Evolutionary conservation across 75 land plant genomes (phyloP).

Genomic region (Cupressus sempervirens): DNA sequence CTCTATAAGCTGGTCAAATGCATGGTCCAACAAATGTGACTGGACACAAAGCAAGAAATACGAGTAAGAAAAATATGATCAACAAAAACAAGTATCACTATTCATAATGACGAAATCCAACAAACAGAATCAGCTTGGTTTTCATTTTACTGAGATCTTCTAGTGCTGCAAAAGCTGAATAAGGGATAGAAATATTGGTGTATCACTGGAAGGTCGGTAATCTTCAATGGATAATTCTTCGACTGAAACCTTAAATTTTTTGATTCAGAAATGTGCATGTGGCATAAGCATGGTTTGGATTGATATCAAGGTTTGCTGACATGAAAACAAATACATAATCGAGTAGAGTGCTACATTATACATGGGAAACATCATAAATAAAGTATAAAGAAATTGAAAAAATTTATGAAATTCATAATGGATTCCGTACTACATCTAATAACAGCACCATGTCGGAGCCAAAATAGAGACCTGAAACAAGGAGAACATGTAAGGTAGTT

Average conservation of each 20-base stretch:
- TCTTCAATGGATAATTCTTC: neutral
- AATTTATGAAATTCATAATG: neutral
- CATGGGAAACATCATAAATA: neutral
- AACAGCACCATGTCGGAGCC: neutral
- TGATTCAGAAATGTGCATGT: neutral
- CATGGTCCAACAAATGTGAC: constrained; percentile 66
- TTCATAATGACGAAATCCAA: neutral
- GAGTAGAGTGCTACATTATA: neutral
- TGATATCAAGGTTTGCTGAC: neutral
- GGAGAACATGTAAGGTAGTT: too few species aligned
- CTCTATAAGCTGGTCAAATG: constrained; percentile 50
- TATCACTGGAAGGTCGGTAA: neutral
- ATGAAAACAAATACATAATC: neutral
- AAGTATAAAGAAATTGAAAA: neutral
- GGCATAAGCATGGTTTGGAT: neutral
- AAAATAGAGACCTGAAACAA: neutral
- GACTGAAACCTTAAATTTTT: neutral
- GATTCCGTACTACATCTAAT: neutral
- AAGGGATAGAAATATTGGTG: neutral
- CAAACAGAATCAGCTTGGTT: neutral
- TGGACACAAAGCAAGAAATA: constrained; percentile 14
- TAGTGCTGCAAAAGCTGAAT: neutral
- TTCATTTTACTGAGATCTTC: neutral
- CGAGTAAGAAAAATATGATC: neutral
- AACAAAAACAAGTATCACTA: neutral